Base-by-base conservation (phyloP, 495 filamentous ascomycete species). In the Geoglossum glabrum region DNA sequence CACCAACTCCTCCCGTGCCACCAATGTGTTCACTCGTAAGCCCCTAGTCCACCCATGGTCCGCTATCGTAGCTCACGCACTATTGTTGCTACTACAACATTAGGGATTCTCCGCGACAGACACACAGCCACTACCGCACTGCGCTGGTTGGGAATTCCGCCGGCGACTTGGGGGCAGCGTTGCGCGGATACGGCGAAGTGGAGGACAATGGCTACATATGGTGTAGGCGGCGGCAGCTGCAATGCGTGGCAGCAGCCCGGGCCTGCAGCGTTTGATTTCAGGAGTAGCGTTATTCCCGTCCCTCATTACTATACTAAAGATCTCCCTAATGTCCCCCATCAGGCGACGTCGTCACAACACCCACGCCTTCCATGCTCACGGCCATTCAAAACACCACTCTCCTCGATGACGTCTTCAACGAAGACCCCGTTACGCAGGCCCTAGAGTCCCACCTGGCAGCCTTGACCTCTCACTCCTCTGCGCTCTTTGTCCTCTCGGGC, bases 281-380 rank as follows among this genome's bases (percentile, higher is more conserved):
- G 70, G 26, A 70, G 66, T 62, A 26, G 49, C 55, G 43, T 34
- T 30, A n/a, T 15, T 3, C 61, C 17, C 33, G 11, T 5, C 47
- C 9, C 8, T 3, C 51, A 30, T 1, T 25, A 40, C 23, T 15
- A 4, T 11, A 36, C 23, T 21, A 21, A 13, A 34, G 13, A 30
- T 30, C 10, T 4, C 15, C 27, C n/a, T 66, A n/a, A n/a, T n/a
- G n/a, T n/a, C n/a, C n/a, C n/a, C n/a, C n/a, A n/a, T n/a, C n/a
- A 80, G 78, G 78, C 68, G 90, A 97, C 65, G 85, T 84, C 26
- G 78, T 90, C 71, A 97, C 90, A 8, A 89, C 87, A 0, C 90
- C 90, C 1, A 94, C 87, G 40, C 55, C 74, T 4, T 77, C 81
- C 11, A 95, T 95, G 90, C 81, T 95, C 17, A 68, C 74, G 38